Evolutionary conservation across 1,139 yeast species (phyloP).

Genomic region (Yamadazyma blattariae): DNA sequence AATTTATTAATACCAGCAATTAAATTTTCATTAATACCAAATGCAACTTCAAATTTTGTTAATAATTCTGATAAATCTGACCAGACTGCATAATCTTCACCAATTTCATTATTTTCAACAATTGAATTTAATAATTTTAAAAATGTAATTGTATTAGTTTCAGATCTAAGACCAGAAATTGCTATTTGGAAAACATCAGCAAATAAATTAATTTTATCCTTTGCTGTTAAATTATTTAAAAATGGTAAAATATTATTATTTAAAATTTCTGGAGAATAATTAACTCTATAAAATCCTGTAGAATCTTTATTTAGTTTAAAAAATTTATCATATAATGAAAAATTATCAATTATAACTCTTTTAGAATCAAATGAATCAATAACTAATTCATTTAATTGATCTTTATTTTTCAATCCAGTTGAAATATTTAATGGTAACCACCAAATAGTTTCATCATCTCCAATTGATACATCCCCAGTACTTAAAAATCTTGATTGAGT

Average conservation of each 20-base stretch:
- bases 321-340: slow-evolving; percentile 26
- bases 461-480: slow-evolving; percentile 74
- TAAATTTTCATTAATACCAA: slow-evolving; percentile 45
- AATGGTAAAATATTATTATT: slow-evolving; percentile 40
- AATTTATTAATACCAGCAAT: slow-evolving; percentile 39
- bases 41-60: slow-evolving; percentile 39
- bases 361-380: slow-evolving; percentile 23
- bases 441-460: slow-evolving; percentile 71
- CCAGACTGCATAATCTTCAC: slow-evolving; percentile 65
- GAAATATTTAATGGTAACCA: slow-evolving; percentile 66
- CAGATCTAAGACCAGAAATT: slow-evolving; percentile 51
- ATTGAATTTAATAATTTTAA: slow-evolving; percentile 42
- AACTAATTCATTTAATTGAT: slow-evolving; percentile 3
- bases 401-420: slow-evolving; percentile 18
- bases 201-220: slow-evolving; percentile 65
- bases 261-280: slow-evolving; percentile 53
- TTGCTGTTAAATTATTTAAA: slow-evolving; percentile 45
- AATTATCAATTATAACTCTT: slow-evolving; percentile 19
- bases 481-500: slow-evolving; percentile 74
- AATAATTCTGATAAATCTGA: slow-evolving; percentile 50
- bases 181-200: slow-evolving; percentile 65
- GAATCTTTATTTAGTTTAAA: slow-evolving; percentile 64
- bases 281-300: slow-evolving; percentile 65
- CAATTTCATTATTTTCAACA: slow-evolving; percentile 38
- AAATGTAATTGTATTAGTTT: slow-evolving; percentile 44